Evolutionary conservation across 306 rosid species (phyloP), one percentile per base, ranked within the genome.

Genomic region (peach (Prunus persica)): DNA sequence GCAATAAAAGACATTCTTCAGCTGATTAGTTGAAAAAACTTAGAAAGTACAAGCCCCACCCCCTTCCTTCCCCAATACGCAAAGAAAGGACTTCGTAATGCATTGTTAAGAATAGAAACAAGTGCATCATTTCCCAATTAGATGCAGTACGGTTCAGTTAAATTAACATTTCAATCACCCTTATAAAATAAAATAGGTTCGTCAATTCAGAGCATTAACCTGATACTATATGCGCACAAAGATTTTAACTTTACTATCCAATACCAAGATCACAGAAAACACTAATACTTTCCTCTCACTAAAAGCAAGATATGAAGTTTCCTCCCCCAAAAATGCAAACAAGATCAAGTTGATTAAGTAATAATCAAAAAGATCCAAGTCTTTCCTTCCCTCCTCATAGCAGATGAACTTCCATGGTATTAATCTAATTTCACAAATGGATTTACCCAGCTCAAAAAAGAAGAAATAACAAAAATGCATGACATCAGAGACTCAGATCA

Each of bases 401-500:
- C 46, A 55, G 55, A 72, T 72, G 55, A 72, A 45, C n/a, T 58
- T 45, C 30, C 46, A 27, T 27, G 56, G 56, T 16, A 18, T 46
- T 18, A 34, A 56, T 56, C 61, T 14, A 69, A 54, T 34, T 6
- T 30, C 8, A 71, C 11, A 71, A 43, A 43, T 2, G 41, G 25
- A 8, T 7, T 22, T 15, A 51, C 66, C 54, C 12, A 30, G 14
- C 61, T 49, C 30, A 41, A 24, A 22, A 24, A 3, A 2, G 11
- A 25, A 0, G 13, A 41, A 51, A 52, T 6, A 25, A 0, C 22
- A 15, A 2, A 22, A 25, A 60, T 74, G 76, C 67, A 75, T 57
- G 14, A 43, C 67, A 38, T 49, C 41, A 14, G 4, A 55, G 30
- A 27, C 72, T 70, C 75, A 63, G 80, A 80, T 80, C 80, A 43